Base-by-base conservation (phyloP, 164 flowering plant species). In the Magnolia changhungtana region DNA sequence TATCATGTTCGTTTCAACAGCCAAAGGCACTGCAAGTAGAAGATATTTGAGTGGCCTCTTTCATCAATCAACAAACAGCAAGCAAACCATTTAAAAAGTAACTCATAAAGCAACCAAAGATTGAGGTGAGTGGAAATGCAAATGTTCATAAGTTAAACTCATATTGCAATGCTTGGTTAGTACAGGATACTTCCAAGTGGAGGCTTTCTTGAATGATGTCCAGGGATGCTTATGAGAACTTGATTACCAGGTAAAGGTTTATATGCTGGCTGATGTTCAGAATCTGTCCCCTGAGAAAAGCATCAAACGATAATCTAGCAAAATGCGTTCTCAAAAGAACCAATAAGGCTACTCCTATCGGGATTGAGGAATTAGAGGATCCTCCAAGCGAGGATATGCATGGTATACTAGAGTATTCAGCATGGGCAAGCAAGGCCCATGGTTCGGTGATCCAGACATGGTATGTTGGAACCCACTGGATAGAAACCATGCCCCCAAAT, bases 131-230 rank as follows among this genome's bases (percentile, higher is more conserved):
- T 37, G 45, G 45, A 5, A 20, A 5, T 3, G 13, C 10, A 74
- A 55, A 11, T 19, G 16, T 37, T 21, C 20, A 29, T 8, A 13
- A 73, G 45, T 27, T 37, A 18, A 68, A 24, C 45, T 7, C 19
- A 50, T 68, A 31, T 66, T 10, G 18, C 51, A 7, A 50, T 1
- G 8, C 52, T 69, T 23, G 67, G 31, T 59, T 37, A 74, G 23
- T 59, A 7, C 16, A 73, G 81, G 81, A 82, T 92, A 94, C 98
- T 95, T 88, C 88, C 94, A 74, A 96, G 45, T 37, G 98, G 99
- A 67, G 98, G 98, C 84, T 96, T 96, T 85, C 99, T 90, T 14
- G 98, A 96, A 80, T 89, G 89, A 77, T 91, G 96, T 21, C 99
- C 98, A 19, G 99, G 99, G 72, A 92, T 77, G 75, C 97, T 96